A percentile compares a stretch with the other conserved stretches of the same genome.
phyloP scores from a whole-genome alignment of 1,284 basidiomycete genomes.

The Ustilago vetiveriae region DNA sequence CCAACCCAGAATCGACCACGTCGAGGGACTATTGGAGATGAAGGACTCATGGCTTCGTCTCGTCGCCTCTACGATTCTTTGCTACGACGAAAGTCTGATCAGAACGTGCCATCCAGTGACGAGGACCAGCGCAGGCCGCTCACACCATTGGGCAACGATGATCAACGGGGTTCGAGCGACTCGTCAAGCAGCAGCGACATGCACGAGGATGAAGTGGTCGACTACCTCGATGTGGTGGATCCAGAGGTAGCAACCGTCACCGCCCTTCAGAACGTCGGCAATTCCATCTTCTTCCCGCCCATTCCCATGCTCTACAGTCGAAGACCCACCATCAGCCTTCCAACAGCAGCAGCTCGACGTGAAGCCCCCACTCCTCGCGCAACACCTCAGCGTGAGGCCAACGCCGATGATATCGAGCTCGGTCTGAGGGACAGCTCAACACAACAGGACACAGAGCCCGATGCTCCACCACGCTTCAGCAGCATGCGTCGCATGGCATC shows the following conservation, averaged over 20 bases:
- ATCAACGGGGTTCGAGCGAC: slow-evolving; percentile 1
- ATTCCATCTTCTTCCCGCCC: slow-evolving; percentile 79
- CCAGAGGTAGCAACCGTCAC: slow-evolving; percentile 78
- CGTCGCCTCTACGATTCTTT: slow-evolving; percentile 32
- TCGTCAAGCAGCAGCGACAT: slow-evolving; percentile 21
- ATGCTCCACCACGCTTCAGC: background rate
- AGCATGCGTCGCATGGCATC: slow-evolving; percentile 32
- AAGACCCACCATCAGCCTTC: slow-evolving; percentile 75
- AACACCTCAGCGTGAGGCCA: slow-evolving; percentile 16
- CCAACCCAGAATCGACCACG: slow-evolving; percentile 5
- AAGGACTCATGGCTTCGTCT: slow-evolving; percentile 24
- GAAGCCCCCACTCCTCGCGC: background rate
- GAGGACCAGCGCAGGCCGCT: slow-evolving; percentile 8
- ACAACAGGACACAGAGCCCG: slow-evolving; percentile 1
- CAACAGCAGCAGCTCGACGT: slow-evolving; percentile 12
- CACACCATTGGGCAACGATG: slow-evolving; percentile 7
- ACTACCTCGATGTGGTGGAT: slow-evolving; percentile 77
- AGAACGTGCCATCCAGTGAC: background rate
- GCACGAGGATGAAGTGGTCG: slow-evolving; percentile 57
- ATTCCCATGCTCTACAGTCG: slow-evolving; percentile 74
- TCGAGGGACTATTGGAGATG: slow-evolving; percentile 16
- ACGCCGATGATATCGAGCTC: slow-evolving; percentile 31
- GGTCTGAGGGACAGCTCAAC: slow-evolving; percentile 11
- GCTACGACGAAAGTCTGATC: slow-evolving; percentile 22
- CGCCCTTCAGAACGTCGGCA: slow-evolving; percentile 79